A percentile compares a stretch with the other conserved stretches of the same genome.
These are phyloP conservation scores for Curvularia lunata DNA, from an alignment of 2,329 filamentous ascomycete species.

Conservation along the genomic window DNA sequence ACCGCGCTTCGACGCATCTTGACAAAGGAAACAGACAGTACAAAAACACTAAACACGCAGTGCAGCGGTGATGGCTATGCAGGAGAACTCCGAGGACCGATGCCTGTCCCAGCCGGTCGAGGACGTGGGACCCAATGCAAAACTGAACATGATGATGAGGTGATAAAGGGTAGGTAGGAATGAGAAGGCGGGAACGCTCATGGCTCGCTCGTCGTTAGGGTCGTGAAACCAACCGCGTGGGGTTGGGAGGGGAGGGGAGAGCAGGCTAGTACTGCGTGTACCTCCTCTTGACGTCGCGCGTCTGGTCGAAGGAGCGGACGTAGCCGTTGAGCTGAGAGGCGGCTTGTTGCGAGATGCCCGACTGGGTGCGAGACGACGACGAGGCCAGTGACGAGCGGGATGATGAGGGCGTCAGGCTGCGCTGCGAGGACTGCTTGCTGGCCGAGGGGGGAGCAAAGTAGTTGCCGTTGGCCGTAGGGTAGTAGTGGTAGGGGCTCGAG, in stretches of 20 bases:
- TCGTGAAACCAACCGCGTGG: slow-evolving; percentile 26
- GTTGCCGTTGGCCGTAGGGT: slow-evolving; percentile 45
- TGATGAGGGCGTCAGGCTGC: slow-evolving; percentile 66
- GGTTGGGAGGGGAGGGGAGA: background rate
- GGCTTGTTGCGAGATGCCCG: slow-evolving; percentile 74
- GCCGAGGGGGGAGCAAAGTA: slow-evolving; percentile 46
- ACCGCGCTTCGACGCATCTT: slow-evolving; percentile 24
- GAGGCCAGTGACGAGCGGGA: slow-evolving; percentile 82
- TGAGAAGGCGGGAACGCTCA: slow-evolving; percentile 16
- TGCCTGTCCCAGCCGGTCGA: slow-evolving; percentile 20
- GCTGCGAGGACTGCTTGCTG: slow-evolving; percentile 42
- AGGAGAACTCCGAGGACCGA: slow-evolving; percentile 31
- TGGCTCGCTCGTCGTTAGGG: slow-evolving; percentile 23
- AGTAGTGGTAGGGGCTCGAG: slow-evolving; percentile 52
- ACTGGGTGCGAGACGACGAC: slow-evolving; percentile 63
- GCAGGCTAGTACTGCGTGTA: slow-evolving; percentile 40
- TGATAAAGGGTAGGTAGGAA: slow-evolving; percentile 1
- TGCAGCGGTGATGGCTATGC: slow-evolving; percentile 28
- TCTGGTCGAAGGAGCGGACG: slow-evolving; percentile 86
- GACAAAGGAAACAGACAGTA: slow-evolving; percentile 30
- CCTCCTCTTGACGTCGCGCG: slow-evolving; percentile 63
- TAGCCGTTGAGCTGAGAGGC: slow-evolving; percentile 83
- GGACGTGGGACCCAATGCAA: slow-evolving; percentile 16
- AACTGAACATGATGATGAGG: slow-evolving; percentile 13
- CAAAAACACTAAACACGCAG: slow-evolving; percentile 25